phyloP scores from a whole-genome alignment of 2,329 filamentous ascomycete species.

The Paracoccidioides brasiliensis region DNA sequence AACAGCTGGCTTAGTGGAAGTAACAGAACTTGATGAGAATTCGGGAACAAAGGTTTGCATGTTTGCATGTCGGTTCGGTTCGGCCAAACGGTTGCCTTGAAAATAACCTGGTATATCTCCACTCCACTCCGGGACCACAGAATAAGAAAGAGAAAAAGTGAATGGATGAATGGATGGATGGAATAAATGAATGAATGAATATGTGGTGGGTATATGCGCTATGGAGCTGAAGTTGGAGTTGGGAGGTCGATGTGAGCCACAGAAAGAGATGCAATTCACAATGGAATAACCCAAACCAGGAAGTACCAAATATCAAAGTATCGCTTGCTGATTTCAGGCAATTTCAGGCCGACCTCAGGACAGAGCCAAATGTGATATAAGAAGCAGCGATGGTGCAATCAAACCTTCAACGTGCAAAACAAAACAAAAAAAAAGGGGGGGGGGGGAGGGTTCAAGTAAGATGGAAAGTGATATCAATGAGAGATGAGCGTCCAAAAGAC shows the following conservation, averaged over 20 bases:
- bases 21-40: conserved; percentile 5
- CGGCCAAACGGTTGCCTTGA: neutral
- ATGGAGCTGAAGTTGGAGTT: neutral
- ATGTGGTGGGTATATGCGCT: neutral
- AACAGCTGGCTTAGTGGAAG: conserved; percentile 6
- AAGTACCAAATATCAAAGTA: neutral
- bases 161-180: neutral
- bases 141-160: neutral
- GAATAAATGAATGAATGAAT: no score
- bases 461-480: neutral
- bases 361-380: neutral
- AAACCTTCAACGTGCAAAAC: neutral
- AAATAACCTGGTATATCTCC: conserved; percentile 1
- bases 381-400: neutral
- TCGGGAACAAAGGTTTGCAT: conserved; percentile 4
- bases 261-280: neutral
- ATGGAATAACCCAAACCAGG: neutral
- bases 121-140: neutral
- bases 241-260: neutral
- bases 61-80: neutral
- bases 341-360: neutral
- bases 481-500: no score
- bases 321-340: neutral
- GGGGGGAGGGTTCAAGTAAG: neutral
- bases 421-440: no score